These are phyloP conservation scores for Nothophoma quercina DNA, from an alignment of 2,329 filamentous ascomycete genomes.

Conservation along the genomic window DNA sequence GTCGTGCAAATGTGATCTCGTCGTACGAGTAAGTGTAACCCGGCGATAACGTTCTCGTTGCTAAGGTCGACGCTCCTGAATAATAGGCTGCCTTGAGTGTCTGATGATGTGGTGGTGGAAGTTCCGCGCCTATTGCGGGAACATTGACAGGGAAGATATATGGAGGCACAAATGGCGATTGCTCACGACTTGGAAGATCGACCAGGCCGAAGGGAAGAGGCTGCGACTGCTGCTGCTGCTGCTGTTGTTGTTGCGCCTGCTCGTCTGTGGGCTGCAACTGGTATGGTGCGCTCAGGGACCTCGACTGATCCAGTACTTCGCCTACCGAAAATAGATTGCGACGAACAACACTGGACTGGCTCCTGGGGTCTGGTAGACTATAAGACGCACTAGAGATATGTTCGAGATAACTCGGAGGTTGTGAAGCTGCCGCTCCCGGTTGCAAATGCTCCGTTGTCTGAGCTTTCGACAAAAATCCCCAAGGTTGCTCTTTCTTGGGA, in stretches of 20 bases:
- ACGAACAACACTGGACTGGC: constrained; percentile 21
- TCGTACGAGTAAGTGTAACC: constrained; percentile 67
- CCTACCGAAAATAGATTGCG: constrained; percentile 25
- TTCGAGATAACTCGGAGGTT: constrained; percentile 23
- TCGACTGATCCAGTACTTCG: constrained; percentile 33
- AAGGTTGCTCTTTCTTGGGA: neutral
- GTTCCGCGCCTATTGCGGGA: constrained; percentile 30
- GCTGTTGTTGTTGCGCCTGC: neutral
- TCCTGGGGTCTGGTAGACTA: constrained; percentile 2
- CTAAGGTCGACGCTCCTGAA: constrained; percentile 26
- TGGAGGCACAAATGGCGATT: constrained; percentile 27
- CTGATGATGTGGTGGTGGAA: constrained; percentile 2
- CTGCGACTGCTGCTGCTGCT: constrained; percentile 8
- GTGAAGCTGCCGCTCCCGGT: constrained; percentile 8
- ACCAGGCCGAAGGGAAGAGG: constrained; percentile 44
- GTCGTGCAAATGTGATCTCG: constrained; percentile 73
- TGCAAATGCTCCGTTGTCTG: neutral
- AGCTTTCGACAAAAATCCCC: constrained; percentile 27
- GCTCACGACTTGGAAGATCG: constrained; percentile 31
- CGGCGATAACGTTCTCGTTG: constrained; percentile 33
- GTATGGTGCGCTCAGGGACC: constrained; percentile 5
- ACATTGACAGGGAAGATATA: constrained; percentile 31
- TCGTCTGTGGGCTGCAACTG: neutral
- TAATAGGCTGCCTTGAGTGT: neutral
- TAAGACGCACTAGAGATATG: constrained; percentile 18